Conservation (phyloP, 2,329 filamentous ascomycete genomes). For the Clarireedia hainanense region DNA sequence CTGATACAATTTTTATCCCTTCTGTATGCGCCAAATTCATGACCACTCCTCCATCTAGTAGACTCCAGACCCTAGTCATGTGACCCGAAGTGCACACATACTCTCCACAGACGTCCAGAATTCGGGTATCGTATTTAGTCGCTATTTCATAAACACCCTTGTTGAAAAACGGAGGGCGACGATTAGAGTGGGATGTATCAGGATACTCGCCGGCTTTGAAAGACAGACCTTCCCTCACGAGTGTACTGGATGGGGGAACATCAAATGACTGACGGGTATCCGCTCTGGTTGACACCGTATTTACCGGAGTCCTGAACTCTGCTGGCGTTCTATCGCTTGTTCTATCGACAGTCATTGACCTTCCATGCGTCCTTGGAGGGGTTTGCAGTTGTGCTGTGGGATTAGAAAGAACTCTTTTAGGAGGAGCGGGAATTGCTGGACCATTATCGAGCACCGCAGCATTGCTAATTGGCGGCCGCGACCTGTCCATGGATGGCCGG, state of each 20-base stretch:
- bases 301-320: conserved; percentile 32
- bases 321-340: conserved; percentile 32
- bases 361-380: conserved; percentile 36
- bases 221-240: conserved; percentile 14
- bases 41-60: conserved; percentile 71
- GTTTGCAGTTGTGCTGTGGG: conserved; percentile 38
- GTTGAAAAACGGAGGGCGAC: conserved; percentile 69
- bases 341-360: conserved; percentile 44
- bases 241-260: conserved; percentile 7
- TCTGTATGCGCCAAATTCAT: conserved; percentile 81
- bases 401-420: conserved; percentile 40
- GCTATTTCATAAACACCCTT: conserved; percentile 67
- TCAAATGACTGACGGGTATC: conserved; percentile 15
- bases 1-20: conserved; percentile 69
- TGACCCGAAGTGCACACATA: conserved; percentile 81
- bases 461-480: conserved; percentile 15
- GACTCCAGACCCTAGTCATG: conserved; percentile 80
- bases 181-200: conserved; percentile 76
- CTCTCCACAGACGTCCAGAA: conserved; percentile 83
- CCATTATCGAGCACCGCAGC: conserved; percentile 1
- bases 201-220: conserved; percentile 53
- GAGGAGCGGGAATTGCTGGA: conserved; percentile 22
- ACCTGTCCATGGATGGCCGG: conserved; percentile 22
- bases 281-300: conserved; percentile 11
- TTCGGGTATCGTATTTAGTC: conserved; percentile 78